phyloP scores from a whole-genome alignment of 108 stramenopile species.

The Nannochloropsis oceanica region DNA sequence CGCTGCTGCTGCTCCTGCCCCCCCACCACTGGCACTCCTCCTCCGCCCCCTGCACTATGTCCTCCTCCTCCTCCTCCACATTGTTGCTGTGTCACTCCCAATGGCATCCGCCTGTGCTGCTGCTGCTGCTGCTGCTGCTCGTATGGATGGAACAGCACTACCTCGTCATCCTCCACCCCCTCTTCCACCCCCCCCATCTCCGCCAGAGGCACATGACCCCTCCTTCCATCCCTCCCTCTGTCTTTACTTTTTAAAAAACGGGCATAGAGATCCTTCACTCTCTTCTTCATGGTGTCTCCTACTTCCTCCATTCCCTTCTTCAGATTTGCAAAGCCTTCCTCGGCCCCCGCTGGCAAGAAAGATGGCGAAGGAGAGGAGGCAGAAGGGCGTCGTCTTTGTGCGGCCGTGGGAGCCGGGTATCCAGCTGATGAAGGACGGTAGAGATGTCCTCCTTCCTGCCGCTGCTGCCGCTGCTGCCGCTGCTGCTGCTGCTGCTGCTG shows the following conservation, averaged over 20 bases:
- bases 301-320: neutral
- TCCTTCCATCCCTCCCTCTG: neutral
- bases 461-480: neutral
- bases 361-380: neutral
- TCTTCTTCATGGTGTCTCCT: neutral
- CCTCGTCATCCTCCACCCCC: neutral
- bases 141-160: neutral
- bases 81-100: neutral
- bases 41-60: too few relatives aligned
- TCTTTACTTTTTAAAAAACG: neutral
- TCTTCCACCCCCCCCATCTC: neutral
- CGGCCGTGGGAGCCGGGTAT: neutral
- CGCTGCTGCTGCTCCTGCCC: too few relatives aligned
- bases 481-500: neutral
- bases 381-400: neutral
- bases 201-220: neutral
- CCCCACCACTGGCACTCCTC: too few relatives aligned
- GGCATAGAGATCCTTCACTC: neutral
- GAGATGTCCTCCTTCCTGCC: too few relatives aligned
- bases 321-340: neutral
- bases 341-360: neutral
- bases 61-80: neutral
- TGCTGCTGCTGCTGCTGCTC: neutral
- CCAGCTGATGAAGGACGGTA: neutral
- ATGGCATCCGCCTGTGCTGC: too few relatives aligned